Base-by-base conservation (phyloP, 2,329 filamentous ascomycete genomes). In the Fusarium falciforme region DNA sequence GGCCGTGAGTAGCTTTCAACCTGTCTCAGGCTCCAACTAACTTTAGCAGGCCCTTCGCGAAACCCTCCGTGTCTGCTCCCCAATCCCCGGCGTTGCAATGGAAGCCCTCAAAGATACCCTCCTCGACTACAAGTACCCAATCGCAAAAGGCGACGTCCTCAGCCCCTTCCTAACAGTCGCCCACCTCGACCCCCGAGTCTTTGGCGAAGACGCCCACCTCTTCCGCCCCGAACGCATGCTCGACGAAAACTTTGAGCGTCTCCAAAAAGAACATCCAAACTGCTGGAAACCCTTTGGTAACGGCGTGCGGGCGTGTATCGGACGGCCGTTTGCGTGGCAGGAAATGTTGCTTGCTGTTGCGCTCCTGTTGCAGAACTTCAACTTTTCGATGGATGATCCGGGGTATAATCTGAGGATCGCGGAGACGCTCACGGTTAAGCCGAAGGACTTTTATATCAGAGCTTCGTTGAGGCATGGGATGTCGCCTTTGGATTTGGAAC, bases 361-460 rank as follows among this genome's bases (percentile, higher is more conserved):
- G 0, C 86, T 91, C 73, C 77, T 93, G 14, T 82, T 94, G 62
- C 91, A 93, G 75, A 92, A 90, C 72, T 93, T 93, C 81, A 87
- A 93, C 73, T 89, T 94, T 74, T 83, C 85, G 58, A 79, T 90
- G 68, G 87, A 89, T 22, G 88, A 93, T 74, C 87, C 90, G 0
- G 83, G 78, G 63, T 92, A 92, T 73, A 76, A 85, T 63, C 80
- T 91, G 38, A 77, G 84, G 49, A 81, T 89, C 73, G 85, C 88
- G 71, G 85, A 87, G 74, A 88, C 87, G 0, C 78, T 91, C n/a
- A 91, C 89, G 0, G 83, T 90, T 75, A 91, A 91, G 78, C 89
- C 89, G 1, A 87, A 89, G 60, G 87, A 88, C 59, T 89, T 93
- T 68, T 84, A 85, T 54, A 90, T 93, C 81, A 85, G 86, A 35